Evolutionary conservation across 1,284 basidiomycete genomes (phyloP).

Genomic region (Apiotrichum sp.): DNA sequence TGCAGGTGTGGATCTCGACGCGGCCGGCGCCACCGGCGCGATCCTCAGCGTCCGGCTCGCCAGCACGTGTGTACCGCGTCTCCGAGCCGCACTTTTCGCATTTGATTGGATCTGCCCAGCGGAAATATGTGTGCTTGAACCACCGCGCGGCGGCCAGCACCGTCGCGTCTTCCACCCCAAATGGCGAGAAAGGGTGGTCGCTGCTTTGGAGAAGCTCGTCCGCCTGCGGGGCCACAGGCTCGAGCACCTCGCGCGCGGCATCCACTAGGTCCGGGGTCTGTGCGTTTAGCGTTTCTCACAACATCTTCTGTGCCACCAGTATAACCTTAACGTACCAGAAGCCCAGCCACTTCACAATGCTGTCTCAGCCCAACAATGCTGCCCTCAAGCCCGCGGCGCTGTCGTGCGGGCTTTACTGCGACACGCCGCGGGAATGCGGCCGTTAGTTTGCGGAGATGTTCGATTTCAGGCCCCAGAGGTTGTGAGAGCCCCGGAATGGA

Average conservation of each 20-base stretch:
- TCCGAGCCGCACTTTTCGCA: constrained; percentile 41
- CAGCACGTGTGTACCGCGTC: constrained; percentile 24
- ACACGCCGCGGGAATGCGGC: not conserved
- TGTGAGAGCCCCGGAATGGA: not conserved
- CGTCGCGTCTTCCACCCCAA: constrained; percentile 28
- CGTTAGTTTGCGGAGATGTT: not conserved
- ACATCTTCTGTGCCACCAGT: no score
- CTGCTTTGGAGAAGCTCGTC: not conserved
- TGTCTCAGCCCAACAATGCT: not conserved
- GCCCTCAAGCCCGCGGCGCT: not conserved
- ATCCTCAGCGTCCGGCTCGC: constrained; percentile 33
- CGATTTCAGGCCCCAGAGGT: not conserved
- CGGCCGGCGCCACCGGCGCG: constrained; percentile 39
- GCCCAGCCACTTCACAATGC: not conserved
- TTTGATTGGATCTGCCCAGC: constrained; percentile 50
- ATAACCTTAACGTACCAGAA: not conserved
- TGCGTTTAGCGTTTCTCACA: no score
- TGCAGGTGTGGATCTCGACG: constrained; percentile 42
- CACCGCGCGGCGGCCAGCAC: constrained; percentile 47
- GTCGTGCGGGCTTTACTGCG: not conserved
- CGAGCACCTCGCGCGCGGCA: not conserved
- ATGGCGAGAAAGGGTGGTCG: constrained; percentile 25
- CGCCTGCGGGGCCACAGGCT: not conserved
- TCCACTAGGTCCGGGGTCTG: not conserved
- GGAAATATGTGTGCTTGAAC: constrained; percentile 49